Base-by-base conservation (phyloP, 2,329 filamentous ascomycete species). In the Incumbomyces delicatus region DNA sequence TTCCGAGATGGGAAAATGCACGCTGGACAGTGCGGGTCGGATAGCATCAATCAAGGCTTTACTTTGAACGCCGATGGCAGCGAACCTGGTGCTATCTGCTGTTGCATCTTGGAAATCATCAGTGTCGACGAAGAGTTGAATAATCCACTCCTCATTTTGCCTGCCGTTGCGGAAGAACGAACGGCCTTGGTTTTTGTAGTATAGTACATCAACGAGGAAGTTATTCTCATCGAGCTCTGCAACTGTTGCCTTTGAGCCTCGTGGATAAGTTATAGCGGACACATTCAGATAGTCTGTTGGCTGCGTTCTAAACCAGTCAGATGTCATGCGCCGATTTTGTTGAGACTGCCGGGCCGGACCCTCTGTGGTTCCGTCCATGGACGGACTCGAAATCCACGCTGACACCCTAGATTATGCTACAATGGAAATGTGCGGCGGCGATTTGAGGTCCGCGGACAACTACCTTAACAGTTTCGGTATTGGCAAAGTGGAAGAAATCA, bases 201-300 rank as follows among this genome's bases (percentile, higher is more conserved):
- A 38, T n/a, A 37, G 22, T 3, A 45, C 42, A 30, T 45, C 33
- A 27, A 45, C 42, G 17, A 37, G n/a, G 18, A 27, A 33, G 29
- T 37, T 35, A n/a, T 44, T 35, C 3, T 45, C 40, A 10, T 34
- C 34, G 6, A 45, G 33, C 16, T 45, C 42, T 6, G 33, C 33
- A 11, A 45, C 20, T 11, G 42, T 45, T 8, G 33, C 42, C 18
- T 35, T 27, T 17, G 42, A 31, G 11, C 33, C 42, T 13, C 42
- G 42, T n/a, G 42, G 42, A 31, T 38, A 45, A 12, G 16, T 29
- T 12, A 45, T 10, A 13, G 42, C 6, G 31, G 42, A 37, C 12
- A 45, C 42, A 17, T 45, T 45, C 3, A 45, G 22, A 18, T 45
- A 45, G 22, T 45, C 42, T 38, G 42, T 45, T 7, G 33, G 42